Evolutionary conservation across 352 stramenopile species (phyloP).

Genomic region (Pythium aristosporum): DNA sequence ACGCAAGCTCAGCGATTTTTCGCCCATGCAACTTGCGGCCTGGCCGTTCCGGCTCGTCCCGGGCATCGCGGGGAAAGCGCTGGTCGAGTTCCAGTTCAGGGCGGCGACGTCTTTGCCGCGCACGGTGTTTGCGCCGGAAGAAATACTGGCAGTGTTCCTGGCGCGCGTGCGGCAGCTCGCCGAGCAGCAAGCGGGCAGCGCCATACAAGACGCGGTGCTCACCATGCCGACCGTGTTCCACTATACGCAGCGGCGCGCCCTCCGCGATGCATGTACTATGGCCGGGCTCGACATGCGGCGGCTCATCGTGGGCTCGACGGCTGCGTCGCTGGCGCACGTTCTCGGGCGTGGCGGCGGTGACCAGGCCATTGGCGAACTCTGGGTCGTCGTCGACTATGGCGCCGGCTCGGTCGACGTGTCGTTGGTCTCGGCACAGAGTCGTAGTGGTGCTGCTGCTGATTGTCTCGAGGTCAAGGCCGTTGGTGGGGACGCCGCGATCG

Average conservation of each 20-base stretch:
- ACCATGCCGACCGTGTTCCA: constrained; percentile 41
- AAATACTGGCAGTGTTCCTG: constrained; percentile 45
- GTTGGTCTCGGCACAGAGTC: constrained; percentile 17
- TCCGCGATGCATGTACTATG: constrained; percentile 41
- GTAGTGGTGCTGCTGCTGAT: neutral
- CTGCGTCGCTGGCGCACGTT: constrained; percentile 29
- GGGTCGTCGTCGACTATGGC: constrained; percentile 39
- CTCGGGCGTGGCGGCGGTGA: neutral
- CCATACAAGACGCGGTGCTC: constrained; percentile 27
- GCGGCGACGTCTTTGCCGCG: neutral
- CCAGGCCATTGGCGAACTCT: constrained; percentile 5
- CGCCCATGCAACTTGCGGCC: neutral
- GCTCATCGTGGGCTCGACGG: constrained; percentile 39
- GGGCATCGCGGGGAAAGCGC: constrained; percentile 31
- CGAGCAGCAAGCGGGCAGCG: constrained; percentile 24
- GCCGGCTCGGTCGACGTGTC: constrained; percentile 35
- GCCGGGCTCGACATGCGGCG: constrained; percentile 29
- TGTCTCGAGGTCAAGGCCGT: constrained; percentile 18
- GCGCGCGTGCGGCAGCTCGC: constrained; percentile 36
- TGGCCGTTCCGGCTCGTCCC: constrained; percentile 39
- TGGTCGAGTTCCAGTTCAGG: constrained; percentile 28
- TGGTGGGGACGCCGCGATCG: constrained; percentile 13
- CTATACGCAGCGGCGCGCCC: constrained; percentile 42
- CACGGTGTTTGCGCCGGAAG: constrained; percentile 33
- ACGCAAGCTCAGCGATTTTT: constrained; percentile 19